These are phyloP conservation scores for Piromyces sp. DNA, from an alignment of 192 early-diverging fungal genomes.

Conservation along the genomic window DNA sequence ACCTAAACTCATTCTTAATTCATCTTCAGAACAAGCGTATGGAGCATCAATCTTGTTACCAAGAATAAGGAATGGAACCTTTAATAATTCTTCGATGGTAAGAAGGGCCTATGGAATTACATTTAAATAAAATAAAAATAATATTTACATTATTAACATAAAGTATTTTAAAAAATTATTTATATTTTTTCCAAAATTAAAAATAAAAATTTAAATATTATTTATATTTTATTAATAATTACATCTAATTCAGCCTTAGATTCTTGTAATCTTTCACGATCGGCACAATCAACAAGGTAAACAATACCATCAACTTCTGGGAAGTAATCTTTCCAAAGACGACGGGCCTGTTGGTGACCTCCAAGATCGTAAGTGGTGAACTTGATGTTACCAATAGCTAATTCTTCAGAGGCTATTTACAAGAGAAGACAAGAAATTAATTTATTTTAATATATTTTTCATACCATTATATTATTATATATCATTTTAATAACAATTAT, in stretches of 20 bases:
- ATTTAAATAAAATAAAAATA: too few relatives aligned
- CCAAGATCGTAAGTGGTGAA: conserved; percentile 98
- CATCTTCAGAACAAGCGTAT: conserved; percentile 77
- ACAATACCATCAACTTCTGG: conserved; percentile 96
- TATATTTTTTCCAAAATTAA: too few relatives aligned
- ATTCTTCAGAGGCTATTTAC: conserved; percentile 75
- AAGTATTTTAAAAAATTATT: too few relatives aligned
- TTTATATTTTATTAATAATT: background rate
- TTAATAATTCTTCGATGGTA: conserved; percentile 80
- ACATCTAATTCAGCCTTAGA: conserved; percentile 89
- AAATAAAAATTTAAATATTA: too few relatives aligned
- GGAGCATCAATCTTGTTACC: conserved; percentile 98
- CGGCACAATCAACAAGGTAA: conserved; percentile 88
- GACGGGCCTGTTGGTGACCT: conserved; percentile 88
- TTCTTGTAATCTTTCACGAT: conserved; percentile 68
- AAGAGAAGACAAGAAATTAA: too few relatives aligned
- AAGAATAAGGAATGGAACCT: conserved; percentile 84
- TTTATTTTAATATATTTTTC: too few relatives aligned
- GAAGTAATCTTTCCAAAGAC: conserved; percentile 98
- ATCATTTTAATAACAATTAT: background rate
- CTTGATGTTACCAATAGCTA: conserved; percentile 87
- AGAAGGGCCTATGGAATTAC: conserved; percentile 47
- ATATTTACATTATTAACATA: too few relatives aligned
- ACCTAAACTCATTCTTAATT: conserved; percentile 67
- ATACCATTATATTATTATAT: too few relatives aligned